Conservation (phyloP, 2,329 filamentous ascomycete species). For the Plenodomus biglobosus region DNA sequence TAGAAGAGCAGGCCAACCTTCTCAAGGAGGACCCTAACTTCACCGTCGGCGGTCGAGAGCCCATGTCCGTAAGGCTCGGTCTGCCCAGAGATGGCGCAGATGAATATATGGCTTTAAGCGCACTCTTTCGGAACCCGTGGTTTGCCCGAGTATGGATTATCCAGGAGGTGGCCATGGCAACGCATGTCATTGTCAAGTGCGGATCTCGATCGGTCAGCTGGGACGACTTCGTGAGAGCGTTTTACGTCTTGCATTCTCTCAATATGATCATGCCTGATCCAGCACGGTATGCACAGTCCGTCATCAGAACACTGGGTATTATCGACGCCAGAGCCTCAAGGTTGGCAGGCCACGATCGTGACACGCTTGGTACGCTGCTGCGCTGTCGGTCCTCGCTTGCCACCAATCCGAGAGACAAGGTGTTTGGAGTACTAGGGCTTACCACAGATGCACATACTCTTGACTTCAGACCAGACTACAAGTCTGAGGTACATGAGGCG, state of each 20-base stretch:
- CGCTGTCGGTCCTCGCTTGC: slow-evolving; percentile 11
- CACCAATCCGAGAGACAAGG: slow-evolving; percentile 15
- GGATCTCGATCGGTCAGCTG: slow-evolving; percentile 7
- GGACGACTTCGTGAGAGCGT: slow-evolving; percentile 11
- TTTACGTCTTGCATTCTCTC: slow-evolving; percentile 5
- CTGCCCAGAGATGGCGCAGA: slow-evolving; percentile 11
- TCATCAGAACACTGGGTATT: slow-evolving; percentile 4
- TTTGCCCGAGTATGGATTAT: slow-evolving; percentile 20
- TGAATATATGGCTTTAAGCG: slow-evolving; percentile 8
- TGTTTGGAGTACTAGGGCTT: slow-evolving; percentile 16
- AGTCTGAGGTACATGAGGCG: background rate
- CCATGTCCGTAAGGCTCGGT: background rate
- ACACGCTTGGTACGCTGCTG: slow-evolving; percentile 8
- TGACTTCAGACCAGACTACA: slow-evolving; percentile 8
- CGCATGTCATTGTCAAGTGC: slow-evolving; percentile 4
- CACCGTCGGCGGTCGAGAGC: background rate
- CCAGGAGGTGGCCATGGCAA: slow-evolving; percentile 14
- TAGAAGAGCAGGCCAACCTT: background rate
- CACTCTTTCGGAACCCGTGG: slow-evolving; percentile 13
- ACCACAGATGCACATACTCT: slow-evolving; percentile 4
- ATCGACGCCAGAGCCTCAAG: background rate
- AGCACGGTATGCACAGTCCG: slow-evolving; percentile 4
- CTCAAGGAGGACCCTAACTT: background rate
- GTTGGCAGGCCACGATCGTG: background rate
- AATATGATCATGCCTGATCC: slow-evolving; percentile 1